Conservation (phyloP, 2,329 filamentous ascomycete genomes). For the Cadophora luteo-olivacea region DNA sequence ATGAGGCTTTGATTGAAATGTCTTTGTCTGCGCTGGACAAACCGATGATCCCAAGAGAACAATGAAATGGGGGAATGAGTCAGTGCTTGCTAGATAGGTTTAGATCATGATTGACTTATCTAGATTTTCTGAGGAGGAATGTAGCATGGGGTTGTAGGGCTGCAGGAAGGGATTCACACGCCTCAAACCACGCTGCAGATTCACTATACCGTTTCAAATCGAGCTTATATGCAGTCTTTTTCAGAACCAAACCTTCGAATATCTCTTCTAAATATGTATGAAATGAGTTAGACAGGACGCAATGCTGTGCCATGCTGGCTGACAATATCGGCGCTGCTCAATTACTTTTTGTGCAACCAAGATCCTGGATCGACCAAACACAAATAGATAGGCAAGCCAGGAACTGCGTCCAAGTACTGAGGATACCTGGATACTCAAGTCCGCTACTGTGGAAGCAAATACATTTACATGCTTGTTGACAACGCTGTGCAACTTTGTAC, state of each 20-base stretch:
- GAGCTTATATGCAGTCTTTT: background rate
- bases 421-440: background rate
- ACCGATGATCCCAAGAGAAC: background rate
- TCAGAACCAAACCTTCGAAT: background rate
- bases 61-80: slow-evolving; percentile 4
- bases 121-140: background rate
- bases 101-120: background rate
- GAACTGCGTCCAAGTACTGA: background rate
- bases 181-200: slow-evolving; percentile 12
- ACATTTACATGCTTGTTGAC: background rate
- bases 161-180: slow-evolving; percentile 12
- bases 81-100: background rate
- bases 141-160: slow-evolving; percentile 17
- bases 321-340: background rate
- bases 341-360: slow-evolving; percentile 8
- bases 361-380: slow-evolving; percentile 3
- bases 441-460: background rate
- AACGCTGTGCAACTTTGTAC: slow-evolving; percentile 4
- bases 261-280: background rate
- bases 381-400: background rate
- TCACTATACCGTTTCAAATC: background rate
- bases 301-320: background rate
- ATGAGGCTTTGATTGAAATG: background rate
- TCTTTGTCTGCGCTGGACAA: background rate
- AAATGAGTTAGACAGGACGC: background rate